These are phyloP conservation scores for Penicillium sp. DNA, from an alignment of 2,329 filamentous ascomycete genomes.

Conservation along the genomic window DNA sequence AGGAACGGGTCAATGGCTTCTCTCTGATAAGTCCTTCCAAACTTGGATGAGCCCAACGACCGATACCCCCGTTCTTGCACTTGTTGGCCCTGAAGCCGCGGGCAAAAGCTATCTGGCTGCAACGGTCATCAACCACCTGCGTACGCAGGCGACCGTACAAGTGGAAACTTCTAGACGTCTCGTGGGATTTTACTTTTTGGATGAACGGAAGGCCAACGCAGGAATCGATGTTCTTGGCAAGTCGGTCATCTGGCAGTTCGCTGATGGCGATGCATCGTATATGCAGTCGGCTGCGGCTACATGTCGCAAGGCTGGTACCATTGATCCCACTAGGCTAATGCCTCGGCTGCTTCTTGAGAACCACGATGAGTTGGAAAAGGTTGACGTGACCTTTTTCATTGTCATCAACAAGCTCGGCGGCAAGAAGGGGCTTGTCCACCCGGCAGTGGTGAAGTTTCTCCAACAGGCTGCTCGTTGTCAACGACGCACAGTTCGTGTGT, in stretches of 20 bases:
- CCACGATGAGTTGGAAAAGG: neutral
- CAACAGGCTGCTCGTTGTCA: neutral
- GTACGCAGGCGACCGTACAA: neutral
- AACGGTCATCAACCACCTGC: slow-evolving; percentile 2
- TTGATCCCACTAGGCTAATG: slow-evolving; percentile 6
- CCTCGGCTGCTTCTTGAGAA: slow-evolving; percentile 2
- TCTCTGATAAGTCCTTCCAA: neutral
- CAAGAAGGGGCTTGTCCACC: neutral
- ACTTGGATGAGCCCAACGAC: neutral
- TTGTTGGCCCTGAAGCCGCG: slow-evolving; percentile 4
- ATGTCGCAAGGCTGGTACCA: neutral
- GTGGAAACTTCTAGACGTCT: neutral
- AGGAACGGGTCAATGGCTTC: slow-evolving; percentile 2
- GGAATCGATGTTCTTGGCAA: slow-evolving; percentile 5
- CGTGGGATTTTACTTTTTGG: slow-evolving; percentile 6
- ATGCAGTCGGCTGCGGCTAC: slow-evolving; percentile 8
- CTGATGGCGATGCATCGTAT: slow-evolving; percentile 5
- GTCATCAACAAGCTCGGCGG: slow-evolving; percentile 9
- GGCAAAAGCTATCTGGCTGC: slow-evolving; percentile 12
- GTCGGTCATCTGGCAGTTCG: slow-evolving; percentile 12
- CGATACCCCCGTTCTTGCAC: neutral
- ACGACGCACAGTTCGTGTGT: neutral
- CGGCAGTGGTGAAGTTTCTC: slow-evolving; percentile 1
- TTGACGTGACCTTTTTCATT: slow-evolving; percentile 9
- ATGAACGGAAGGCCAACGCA: neutral